phyloP scores from a whole-genome alignment of 2,329 filamentous ascomycete genomes.

The Fusarium pilosicola region DNA sequence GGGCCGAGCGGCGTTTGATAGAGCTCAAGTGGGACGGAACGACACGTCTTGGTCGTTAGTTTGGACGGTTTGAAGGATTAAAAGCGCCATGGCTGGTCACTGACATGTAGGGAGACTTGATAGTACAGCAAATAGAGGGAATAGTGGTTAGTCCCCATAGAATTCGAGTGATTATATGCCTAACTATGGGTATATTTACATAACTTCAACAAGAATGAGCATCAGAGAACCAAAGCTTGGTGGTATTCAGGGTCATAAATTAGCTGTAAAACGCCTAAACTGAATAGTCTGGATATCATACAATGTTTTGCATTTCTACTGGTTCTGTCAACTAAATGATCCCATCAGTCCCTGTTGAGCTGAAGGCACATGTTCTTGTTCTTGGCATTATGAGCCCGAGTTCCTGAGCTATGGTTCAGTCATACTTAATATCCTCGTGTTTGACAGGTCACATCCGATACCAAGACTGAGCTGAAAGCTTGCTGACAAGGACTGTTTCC shows the following conservation, averaged over 20 bases:
- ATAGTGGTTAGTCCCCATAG: background rate
- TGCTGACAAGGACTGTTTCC: background rate
- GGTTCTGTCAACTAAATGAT: too few relatives aligned
- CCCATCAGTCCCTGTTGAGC: background rate
- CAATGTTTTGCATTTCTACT: background rate
- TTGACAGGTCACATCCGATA: background rate
- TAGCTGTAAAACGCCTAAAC: background rate
- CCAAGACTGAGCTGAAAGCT: background rate
- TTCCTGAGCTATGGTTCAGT: background rate
- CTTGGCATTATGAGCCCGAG: background rate
- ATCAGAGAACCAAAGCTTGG: too few relatives aligned
- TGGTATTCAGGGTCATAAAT: background rate
- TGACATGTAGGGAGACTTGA: background rate
- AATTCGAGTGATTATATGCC: background rate
- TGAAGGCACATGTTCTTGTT: background rate
- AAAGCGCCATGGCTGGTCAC: background rate
- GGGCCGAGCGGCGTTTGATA: constrained; percentile 14
- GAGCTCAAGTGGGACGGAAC: constrained; percentile 7
- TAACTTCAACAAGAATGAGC: too few relatives aligned
- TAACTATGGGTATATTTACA: background rate
- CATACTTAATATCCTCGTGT: background rate
- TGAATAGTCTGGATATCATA: background rate
- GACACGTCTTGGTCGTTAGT: background rate
- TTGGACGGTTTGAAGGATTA: background rate
- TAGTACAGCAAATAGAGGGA: background rate